Percentiles rank a stretch among this genome's conserved stretches.
phyloP scores from a whole-genome alignment of 352 stramenopile genomes.

The Pythium monospermum region DNA sequence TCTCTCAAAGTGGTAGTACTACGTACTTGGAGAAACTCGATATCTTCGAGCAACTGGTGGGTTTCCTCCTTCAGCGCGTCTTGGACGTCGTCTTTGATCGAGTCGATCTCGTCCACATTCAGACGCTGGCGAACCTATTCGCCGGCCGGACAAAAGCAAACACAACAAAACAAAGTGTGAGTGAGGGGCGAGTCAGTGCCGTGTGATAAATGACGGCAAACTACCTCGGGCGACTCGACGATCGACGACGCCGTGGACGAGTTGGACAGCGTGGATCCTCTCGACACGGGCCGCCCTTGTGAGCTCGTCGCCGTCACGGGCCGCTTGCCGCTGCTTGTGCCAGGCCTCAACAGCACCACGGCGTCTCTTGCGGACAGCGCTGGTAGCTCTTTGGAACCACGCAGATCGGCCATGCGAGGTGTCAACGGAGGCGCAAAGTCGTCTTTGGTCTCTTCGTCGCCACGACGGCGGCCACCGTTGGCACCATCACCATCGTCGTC shows the following conservation, averaged over 20 bases:
- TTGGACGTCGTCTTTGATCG: conserved; percentile 54
- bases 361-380: conserved; percentile 8
- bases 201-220: conserved; percentile 1
- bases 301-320: conserved; percentile 35
- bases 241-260: conserved; percentile 48
- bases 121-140: conserved; percentile 36
- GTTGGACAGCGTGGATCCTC: conserved; percentile 57
- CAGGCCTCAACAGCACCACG: conserved; percentile 38
- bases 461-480: neutral
- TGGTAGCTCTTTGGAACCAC: neutral
- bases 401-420: conserved; percentile 38
- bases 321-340: conserved; percentile 36
- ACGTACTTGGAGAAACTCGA: conserved; percentile 77
- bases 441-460: neutral
- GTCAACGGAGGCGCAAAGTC: conserved; percentile 23
- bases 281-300: conserved; percentile 42
- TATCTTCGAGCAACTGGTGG: conserved; percentile 66
- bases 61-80: conserved; percentile 54
- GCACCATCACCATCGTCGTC: conserved; percentile 2
- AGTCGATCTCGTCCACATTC: conserved; percentile 74
- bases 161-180: neutral
- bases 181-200: neutral
- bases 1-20: no score
- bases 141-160: no score
- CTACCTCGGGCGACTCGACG: conserved; percentile 51